These are phyloP conservation scores for Penicillium sclerotigenum DNA, from an alignment of 2,329 filamentous ascomycete genomes.

Conservation along the genomic window DNA sequence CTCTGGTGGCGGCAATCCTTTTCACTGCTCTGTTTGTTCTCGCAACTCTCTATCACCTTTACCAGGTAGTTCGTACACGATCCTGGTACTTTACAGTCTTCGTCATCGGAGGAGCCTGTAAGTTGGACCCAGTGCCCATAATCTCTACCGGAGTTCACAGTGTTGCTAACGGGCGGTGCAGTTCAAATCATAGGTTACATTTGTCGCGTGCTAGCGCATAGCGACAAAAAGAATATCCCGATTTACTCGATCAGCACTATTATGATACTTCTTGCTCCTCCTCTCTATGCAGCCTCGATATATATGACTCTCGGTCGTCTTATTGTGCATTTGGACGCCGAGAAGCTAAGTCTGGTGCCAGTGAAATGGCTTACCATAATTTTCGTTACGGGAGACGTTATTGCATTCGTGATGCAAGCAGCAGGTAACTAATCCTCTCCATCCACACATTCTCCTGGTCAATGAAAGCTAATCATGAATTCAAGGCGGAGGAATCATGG, in stretches of 20 bases:
- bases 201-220: conserved; percentile 15
- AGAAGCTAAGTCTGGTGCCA: conserved; percentile 43
- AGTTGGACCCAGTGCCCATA: not conserved
- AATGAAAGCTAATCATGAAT: not conserved
- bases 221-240: conserved; percentile 7
- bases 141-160: not conserved
- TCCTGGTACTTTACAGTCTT: conserved; percentile 15
- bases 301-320: conserved; percentile 51
- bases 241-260: conserved; percentile 44
- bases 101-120: conserved; percentile 18
- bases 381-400: conserved; percentile 49
- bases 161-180: not conserved
- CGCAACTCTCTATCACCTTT: conserved; percentile 9
- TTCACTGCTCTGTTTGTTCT: conserved; percentile 21
- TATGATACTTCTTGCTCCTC: conserved; percentile 48
- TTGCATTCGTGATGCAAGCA: conserved; percentile 47
- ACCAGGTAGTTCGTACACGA: conserved; percentile 8
- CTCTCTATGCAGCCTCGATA: conserved; percentile 49
- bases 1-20: conserved; percentile 22
- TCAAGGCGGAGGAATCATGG: conserved; percentile 8
- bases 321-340: conserved; percentile 40
- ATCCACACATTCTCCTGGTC: not conserved
- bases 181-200: conserved; percentile 21
- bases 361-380: conserved; percentile 46
- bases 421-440: conserved; percentile 10